phyloP scores from a whole-genome alignment of 75 land plant genomes.

The Ceratopteris richardii region DNA sequence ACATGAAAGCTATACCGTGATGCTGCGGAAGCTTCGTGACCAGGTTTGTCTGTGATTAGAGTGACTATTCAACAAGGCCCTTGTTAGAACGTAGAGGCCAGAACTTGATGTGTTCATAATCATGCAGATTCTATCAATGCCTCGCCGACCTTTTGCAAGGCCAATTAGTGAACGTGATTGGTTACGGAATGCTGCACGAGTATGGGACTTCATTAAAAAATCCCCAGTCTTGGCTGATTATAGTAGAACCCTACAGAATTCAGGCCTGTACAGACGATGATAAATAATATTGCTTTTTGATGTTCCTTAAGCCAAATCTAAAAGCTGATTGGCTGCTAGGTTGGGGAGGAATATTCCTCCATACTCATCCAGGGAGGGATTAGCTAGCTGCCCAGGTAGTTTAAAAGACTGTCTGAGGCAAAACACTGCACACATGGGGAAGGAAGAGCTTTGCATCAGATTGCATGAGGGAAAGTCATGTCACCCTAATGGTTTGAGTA shows the following conservation, averaged over 20 bases:
- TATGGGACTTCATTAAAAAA: constrained; percentile 83
- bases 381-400: too few species aligned
- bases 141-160: constrained; percentile 49
- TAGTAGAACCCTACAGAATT: constrained; percentile 54
- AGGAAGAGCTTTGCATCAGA: too few species aligned
- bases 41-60: constrained; percentile 36
- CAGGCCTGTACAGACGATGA: constrained; percentile 55
- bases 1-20: constrained; percentile 47
- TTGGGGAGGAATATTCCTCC: too few species aligned
- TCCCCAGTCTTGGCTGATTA: constrained; percentile 83
- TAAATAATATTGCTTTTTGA: too few species aligned
- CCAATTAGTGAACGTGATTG: constrained; percentile 84
- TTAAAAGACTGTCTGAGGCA: too few species aligned
- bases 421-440: too few species aligned
- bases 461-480: too few species aligned
- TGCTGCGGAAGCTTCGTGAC: constrained; percentile 56
- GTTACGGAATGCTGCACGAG: constrained; percentile 77
- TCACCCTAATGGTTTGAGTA: too few species aligned
- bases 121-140: constrained; percentile 63
- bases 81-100: too few species aligned
- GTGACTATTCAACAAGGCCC: not conserved
- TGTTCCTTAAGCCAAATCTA: too few species aligned
- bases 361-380: too few species aligned
- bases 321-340: too few species aligned
- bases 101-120: not conserved